Evolutionary conservation across 2,329 filamentous ascomycete genomes (phyloP).

Genomic region (Colletotrichum trifolii): DNA sequence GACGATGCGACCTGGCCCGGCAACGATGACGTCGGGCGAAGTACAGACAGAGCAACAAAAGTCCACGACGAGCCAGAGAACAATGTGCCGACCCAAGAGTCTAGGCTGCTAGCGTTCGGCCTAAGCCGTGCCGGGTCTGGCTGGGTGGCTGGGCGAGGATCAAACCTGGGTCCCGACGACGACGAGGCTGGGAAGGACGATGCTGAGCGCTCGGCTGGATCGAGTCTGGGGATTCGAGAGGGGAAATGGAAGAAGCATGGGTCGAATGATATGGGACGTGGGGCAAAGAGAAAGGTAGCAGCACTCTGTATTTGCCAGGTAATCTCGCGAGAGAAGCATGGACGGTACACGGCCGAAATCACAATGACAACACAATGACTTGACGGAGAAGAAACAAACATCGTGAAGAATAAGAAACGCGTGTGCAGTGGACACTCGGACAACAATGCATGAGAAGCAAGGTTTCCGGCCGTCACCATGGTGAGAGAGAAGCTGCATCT

Average conservation of each 20-base stretch:
- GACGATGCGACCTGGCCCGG: no score
- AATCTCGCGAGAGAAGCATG: no score
- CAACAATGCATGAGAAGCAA: conserved; percentile 25
- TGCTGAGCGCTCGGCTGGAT: background rate
- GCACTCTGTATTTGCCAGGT: no score
- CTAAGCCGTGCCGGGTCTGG: conserved; percentile 25
- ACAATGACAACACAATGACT: background rate
- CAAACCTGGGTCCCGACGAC: background rate
- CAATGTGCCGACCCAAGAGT: conserved; percentile 1
- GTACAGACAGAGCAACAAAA: background rate
- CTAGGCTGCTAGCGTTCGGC: conserved; percentile 12
- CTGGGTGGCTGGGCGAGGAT: conserved; percentile 13
- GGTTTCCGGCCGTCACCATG: conserved; percentile 21
- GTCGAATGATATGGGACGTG: conserved; percentile 1
- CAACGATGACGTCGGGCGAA: background rate
- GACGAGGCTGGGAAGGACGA: conserved; percentile 15
- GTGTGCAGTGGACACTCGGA: conserved; percentile 3
- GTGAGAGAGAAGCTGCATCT: conserved; percentile 24
- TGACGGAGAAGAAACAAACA: background rate
- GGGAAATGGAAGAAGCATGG: conserved; percentile 12
- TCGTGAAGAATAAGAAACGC: conserved; percentile 11
- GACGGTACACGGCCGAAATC: no score
- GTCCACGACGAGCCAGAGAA: background rate
- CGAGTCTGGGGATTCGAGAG: conserved; percentile 13
- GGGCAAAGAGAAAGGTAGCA: no score